phyloP scores from a whole-genome alignment of 495 filamentous ascomycete genomes.

The Gamarada debralockiae region DNA sequence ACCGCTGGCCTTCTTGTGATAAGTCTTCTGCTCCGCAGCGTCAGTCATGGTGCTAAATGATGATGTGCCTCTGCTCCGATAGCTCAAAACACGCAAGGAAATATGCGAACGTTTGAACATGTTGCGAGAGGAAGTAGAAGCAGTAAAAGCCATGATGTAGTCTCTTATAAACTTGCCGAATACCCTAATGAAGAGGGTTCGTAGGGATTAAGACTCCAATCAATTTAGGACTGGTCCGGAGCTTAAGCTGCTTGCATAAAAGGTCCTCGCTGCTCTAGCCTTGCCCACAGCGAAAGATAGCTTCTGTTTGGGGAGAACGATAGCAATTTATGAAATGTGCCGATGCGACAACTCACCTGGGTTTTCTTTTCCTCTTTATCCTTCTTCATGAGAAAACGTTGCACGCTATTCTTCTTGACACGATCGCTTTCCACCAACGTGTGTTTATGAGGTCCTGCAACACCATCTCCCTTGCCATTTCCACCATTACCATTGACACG shows the following conservation, averaged over 20 bases:
- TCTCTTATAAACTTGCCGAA: neutral
- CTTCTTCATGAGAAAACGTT: constrained; percentile 60
- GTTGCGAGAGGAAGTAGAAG: neutral
- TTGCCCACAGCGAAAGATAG: neutral
- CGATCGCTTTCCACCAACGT: constrained; percentile 74
- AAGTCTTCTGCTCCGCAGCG: constrained; percentile 56
- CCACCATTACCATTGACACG: constrained; percentile 74
- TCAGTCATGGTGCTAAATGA: constrained; percentile 18
- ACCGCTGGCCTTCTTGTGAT: constrained; percentile 82
- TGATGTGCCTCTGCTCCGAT: constrained; percentile 4
- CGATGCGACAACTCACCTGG: constrained; percentile 49
- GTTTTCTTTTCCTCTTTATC: constrained; percentile 66
- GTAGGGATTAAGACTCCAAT: neutral
- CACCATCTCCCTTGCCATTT: constrained; percentile 67
- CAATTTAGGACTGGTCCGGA: neutral
- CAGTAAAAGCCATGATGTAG: neutral
- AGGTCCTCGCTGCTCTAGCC: neutral
- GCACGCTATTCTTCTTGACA: constrained; percentile 81
- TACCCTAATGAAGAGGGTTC: too few species aligned
- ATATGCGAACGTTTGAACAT: neutral
- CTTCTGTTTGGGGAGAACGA: neutral
- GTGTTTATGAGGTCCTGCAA: constrained; percentile 68
- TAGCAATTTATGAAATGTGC: neutral
- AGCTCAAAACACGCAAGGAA: neutral
- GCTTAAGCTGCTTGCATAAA: neutral